Conservation (phyloP, 1,284 basidiomycete species). For the Ganoderma leucocontextum region DNA sequence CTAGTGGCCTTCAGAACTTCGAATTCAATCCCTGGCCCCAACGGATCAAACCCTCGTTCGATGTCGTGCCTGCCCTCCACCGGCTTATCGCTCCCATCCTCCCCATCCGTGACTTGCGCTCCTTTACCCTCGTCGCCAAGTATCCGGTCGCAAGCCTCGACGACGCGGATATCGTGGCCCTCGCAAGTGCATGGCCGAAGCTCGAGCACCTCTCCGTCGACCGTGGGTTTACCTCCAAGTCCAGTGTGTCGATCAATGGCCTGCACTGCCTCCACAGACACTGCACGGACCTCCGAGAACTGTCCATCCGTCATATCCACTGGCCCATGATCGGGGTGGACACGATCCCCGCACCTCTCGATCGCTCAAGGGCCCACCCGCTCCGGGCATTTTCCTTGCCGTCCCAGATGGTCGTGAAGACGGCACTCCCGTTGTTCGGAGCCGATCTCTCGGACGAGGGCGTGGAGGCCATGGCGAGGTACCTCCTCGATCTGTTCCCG, state of each 20-base stretch:
- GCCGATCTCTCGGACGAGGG: background rate
- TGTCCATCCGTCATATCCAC: background rate
- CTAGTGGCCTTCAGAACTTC: background rate
- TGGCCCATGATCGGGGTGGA: background rate
- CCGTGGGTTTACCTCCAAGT: background rate
- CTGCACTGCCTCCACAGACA: background rate
- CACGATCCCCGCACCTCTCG: background rate
- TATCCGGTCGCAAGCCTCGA: background rate
- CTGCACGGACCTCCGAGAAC: background rate
- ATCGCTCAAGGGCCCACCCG: background rate
- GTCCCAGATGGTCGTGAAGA: background rate
- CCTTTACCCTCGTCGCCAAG: background rate
- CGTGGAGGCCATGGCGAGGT: background rate
- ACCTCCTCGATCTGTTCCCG: slow-evolving; percentile 1
- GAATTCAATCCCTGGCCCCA: background rate
- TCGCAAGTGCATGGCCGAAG: background rate
- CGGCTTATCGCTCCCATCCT: background rate
- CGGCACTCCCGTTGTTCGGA: background rate
- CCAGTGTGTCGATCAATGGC: background rate
- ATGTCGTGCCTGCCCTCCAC: background rate
- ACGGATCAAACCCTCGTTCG: background rate
- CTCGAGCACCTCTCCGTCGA: background rate
- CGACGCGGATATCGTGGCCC: background rate
- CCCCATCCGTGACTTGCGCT: background rate
- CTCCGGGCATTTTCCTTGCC: background rate